phyloP scores from a whole-genome alignment of 192 early-diverging fungal species.

The Chytriomyces hyalinus region DNA sequence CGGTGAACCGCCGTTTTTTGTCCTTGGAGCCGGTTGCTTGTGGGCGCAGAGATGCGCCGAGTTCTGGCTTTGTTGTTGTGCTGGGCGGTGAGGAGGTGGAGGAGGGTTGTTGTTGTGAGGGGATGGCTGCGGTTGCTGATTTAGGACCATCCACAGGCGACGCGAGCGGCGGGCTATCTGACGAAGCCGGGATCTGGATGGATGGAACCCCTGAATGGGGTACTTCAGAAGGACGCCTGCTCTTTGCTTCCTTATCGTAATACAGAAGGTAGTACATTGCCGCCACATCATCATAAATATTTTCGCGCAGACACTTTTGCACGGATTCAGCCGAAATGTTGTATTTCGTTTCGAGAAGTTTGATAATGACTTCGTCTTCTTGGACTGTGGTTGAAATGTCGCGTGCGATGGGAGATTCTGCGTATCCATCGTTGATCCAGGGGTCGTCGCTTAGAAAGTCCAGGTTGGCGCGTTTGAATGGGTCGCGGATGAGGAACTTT shows the following conservation, averaged over 20 bases:
- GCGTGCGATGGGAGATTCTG: conserved; percentile 55
- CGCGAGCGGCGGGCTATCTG: conserved; percentile 28
- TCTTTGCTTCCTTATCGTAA: conserved; percentile 58
- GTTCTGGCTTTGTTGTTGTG: conserved; percentile 9
- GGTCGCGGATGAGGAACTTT: conserved; percentile 66
- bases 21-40: conserved; percentile 14
- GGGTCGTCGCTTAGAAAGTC: conserved; percentile 67
- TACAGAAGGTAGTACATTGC: conserved; percentile 69
- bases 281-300: conserved; percentile 63
- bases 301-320: conserved; percentile 55
- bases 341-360: conserved; percentile 60
- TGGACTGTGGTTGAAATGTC: conserved; percentile 53
- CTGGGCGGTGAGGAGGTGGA: conserved; percentile 6
- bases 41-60: conserved; percentile 24
- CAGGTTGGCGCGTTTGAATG: conserved; percentile 57
- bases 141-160: conserved; percentile 10
- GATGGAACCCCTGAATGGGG: conserved; percentile 26
- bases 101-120: conserved; percentile 12
- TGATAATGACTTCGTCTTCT: conserved; percentile 62
- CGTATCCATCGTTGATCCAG: conserved; percentile 65
- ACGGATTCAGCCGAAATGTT: conserved; percentile 57
- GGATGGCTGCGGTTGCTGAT: conserved; percentile 27
- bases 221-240: neutral
- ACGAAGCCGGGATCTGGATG: conserved; percentile 23
- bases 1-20: conserved; percentile 51